Percentiles rank a stretch among this genome's conserved stretches.
These are phyloP conservation scores for Trichoderma asperellum DNA, from an alignment of 2,329 filamentous ascomycete species.

Conservation along the genomic window DNA sequence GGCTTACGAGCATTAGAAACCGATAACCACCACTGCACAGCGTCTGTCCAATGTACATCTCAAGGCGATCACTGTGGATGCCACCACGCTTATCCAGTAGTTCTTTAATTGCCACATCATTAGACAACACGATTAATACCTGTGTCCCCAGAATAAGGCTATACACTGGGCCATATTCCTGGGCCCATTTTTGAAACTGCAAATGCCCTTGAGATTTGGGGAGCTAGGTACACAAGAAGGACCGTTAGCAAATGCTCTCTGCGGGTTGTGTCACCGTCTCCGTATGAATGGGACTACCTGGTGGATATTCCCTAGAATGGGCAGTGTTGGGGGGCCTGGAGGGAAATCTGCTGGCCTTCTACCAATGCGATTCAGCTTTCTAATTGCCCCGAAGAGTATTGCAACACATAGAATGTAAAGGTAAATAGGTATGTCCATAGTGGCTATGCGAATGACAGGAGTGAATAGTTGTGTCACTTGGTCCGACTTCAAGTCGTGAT, in stretches of 20 bases:
- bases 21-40: not conserved
- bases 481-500: not conserved
- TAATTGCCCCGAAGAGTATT: not conserved
- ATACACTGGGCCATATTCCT: slow-evolving; percentile 56
- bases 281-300: not conserved
- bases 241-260: not conserved
- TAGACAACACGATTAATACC: not conserved
- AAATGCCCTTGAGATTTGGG: not conserved
- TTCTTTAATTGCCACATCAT: slow-evolving; percentile 43
- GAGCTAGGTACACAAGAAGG: not conserved
- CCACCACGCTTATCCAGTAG: slow-evolving; percentile 54
- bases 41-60: not conserved
- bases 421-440: not conserved
- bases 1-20: not conserved
- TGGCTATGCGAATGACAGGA: not conserved
- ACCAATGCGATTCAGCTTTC: too few relatives aligned
- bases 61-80: slow-evolving; percentile 36
- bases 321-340: not conserved
- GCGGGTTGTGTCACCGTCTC: not conserved
- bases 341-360: not conserved
- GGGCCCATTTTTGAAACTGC: slow-evolving; percentile 50
- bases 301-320: not conserved
- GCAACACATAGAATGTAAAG: not conserved
- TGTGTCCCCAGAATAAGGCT: slow-evolving; percentile 55
- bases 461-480: not conserved